Conservation (phyloP, 495 filamentous ascomycete species). For the Pyronema domesticum region DNA sequence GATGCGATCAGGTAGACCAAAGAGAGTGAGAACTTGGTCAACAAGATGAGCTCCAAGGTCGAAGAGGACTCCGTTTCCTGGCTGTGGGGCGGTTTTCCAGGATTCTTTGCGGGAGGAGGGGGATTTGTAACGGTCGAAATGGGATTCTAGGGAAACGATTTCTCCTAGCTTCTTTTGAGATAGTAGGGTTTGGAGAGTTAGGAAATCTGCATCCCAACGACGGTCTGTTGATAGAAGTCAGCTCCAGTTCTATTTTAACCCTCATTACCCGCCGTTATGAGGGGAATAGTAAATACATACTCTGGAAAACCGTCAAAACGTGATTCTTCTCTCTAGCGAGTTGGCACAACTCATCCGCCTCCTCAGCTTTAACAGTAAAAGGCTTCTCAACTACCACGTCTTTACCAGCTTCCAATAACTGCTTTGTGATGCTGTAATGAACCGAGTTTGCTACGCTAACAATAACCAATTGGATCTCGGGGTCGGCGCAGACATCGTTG, state of each 20-base stretch:
- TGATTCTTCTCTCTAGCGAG: conserved; percentile 44
- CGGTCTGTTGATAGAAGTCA: conserved; percentile 35
- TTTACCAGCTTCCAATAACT: conserved; percentile 56
- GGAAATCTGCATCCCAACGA: conserved; percentile 70
- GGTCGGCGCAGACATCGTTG: conserved; percentile 45
- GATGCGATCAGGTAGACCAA: conserved; percentile 54
- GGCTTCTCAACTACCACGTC: conserved; percentile 85
- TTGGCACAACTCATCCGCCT: conserved; percentile 51
- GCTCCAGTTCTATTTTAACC: background rate
- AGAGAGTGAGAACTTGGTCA: conserved; percentile 62
- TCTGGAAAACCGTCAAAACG: conserved; percentile 69
- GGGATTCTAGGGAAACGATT: conserved; percentile 62
- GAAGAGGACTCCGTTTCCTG: conserved; percentile 57
- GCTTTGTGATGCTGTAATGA: conserved; percentile 48
- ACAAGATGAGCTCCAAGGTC: conserved; percentile 74
- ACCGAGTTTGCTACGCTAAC: conserved; percentile 59
- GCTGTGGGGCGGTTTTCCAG: conserved; percentile 51
- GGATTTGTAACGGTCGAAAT: conserved; percentile 66
- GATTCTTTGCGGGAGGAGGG: conserved; percentile 30
- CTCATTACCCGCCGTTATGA: background rate
- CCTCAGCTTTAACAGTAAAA: conserved; percentile 51
- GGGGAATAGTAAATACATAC: conserved; percentile 25
- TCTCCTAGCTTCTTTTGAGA: conserved; percentile 40
- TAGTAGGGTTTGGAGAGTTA: conserved; percentile 50
- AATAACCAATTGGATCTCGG: conserved; percentile 50